These are phyloP conservation scores for Rhododendron ferrugineum DNA, from an alignment of 148 eudicot species.

Conservation along the genomic window DNA sequence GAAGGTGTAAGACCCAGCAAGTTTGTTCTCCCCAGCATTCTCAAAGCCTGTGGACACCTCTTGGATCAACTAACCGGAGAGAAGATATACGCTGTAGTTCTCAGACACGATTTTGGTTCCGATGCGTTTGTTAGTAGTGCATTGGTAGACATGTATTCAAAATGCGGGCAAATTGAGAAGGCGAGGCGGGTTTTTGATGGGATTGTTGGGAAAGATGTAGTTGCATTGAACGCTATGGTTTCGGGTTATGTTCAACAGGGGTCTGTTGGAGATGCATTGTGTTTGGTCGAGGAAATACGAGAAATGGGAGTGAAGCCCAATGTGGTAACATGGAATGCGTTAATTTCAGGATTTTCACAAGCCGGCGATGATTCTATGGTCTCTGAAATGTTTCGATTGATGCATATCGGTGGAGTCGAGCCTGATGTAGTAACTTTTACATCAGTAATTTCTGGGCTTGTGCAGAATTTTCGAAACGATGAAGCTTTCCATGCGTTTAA, in stretches of 20 bases:
- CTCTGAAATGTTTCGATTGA: conserved; percentile 40
- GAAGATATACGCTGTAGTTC: conserved; percentile 33
- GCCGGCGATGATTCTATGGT: conserved; percentile 62
- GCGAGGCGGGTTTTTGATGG: conserved; percentile 55
- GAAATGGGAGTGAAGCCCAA: conserved; percentile 44
- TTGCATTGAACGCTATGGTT: conserved; percentile 58
- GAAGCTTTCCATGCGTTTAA: conserved; percentile 56
- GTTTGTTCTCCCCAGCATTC: conserved; percentile 67
- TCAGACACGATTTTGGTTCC: conserved; percentile 31
- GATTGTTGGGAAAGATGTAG: conserved; percentile 59
- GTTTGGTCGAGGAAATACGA: conserved; percentile 45
- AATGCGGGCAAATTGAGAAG: conserved; percentile 40
- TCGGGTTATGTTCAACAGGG: conserved; percentile 70
- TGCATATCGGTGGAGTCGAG: conserved; percentile 48
- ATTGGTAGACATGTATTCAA: conserved; percentile 79
- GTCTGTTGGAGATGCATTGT: conserved; percentile 47
- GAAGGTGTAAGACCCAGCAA: conserved; percentile 42
- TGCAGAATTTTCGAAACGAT: conserved; percentile 44
- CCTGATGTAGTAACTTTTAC: conserved; percentile 95
- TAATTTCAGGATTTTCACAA: conserved; percentile 67
- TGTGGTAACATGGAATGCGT: conserved; percentile 73
- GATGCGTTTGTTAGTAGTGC: conserved; percentile 62
- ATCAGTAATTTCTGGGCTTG: conserved; percentile 64
- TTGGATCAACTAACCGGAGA: conserved; percentile 37
- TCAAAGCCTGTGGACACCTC: conserved; percentile 76